These are phyloP conservation scores for Phytophthora tentaculata DNA, from an alignment of 352 stramenopile species.

Conservation along the genomic window DNA sequence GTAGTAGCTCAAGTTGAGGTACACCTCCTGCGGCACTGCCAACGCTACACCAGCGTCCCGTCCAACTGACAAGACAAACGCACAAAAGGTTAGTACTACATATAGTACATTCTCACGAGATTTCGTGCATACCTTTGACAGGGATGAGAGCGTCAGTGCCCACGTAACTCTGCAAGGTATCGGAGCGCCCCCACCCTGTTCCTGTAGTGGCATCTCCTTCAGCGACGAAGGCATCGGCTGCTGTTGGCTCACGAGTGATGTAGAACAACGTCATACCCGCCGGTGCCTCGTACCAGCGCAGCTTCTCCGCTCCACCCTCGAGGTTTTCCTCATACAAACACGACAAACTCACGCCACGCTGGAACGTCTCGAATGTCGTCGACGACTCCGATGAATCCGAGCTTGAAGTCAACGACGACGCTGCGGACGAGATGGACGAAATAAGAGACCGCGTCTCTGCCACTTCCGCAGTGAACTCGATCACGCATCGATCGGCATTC, in stretches of 20 bases:
- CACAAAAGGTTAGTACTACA: conserved; percentile 9
- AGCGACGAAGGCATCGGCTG: conserved; percentile 67
- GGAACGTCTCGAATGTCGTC: conserved; percentile 26
- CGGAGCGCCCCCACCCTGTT: conserved; percentile 66
- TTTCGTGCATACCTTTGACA: conserved; percentile 60
- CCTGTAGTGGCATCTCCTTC: conserved; percentile 25
- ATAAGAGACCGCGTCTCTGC: conserved; percentile 35
- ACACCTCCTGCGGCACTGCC: conserved; percentile 71
- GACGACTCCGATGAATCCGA: conserved; percentile 20
- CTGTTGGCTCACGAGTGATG: conserved; percentile 79
- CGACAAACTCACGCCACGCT: conserved; percentile 85
- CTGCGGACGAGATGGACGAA: conserved; percentile 45
- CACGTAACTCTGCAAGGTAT: conserved; percentile 53
- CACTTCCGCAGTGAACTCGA: conserved; percentile 57
- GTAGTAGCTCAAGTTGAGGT: conserved; percentile 83
- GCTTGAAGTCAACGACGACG: conserved; percentile 18
- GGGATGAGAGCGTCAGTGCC: conserved; percentile 76
- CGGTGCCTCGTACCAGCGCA: conserved; percentile 89
- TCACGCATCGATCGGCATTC: conserved; percentile 82
- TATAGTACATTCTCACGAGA: neutral
- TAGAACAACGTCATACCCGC: conserved; percentile 89
- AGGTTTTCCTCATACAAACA: conserved; percentile 93
- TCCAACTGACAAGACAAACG: conserved; percentile 41
- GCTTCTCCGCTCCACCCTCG: conserved; percentile 73
- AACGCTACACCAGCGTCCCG: conserved; percentile 47